These are phyloP conservation scores for Geosiphon pyriformis DNA, from an alignment of 192 early-diverging fungal species.

Conservation along the genomic window DNA sequence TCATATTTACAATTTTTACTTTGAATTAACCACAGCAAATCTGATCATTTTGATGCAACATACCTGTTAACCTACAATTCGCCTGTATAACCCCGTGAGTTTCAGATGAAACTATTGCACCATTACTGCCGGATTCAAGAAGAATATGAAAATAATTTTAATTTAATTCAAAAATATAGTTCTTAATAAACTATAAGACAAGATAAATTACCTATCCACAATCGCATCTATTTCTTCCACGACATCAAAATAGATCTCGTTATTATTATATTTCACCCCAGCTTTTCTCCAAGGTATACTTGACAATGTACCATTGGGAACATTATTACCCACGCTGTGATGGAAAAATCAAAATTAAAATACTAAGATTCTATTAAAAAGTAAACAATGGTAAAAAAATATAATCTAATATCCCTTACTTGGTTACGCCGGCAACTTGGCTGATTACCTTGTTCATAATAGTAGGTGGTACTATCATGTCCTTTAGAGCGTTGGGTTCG, in stretches of 20 bases:
- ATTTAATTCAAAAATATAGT: neutral
- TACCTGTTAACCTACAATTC: conserved; percentile 74
- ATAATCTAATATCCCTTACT: conserved; percentile 4
- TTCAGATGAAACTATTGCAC: conserved; percentile 66
- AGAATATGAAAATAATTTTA: neutral
- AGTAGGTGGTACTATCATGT: conserved; percentile 81
- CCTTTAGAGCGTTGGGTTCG: conserved; percentile 76
- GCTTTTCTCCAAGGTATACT: conserved; percentile 82
- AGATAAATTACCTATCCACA: conserved; percentile 53
- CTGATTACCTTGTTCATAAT: conserved; percentile 82
- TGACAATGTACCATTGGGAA: conserved; percentile 57
- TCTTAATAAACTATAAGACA: too few relatives aligned
- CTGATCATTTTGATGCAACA: neutral
- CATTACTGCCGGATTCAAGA: conserved; percentile 39
- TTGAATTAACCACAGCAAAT: too few relatives aligned
- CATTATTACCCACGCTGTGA: conserved; percentile 52
- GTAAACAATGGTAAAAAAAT: neutral
- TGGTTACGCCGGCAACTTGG: conserved; percentile 58
- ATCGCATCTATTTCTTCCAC: conserved; percentile 85
- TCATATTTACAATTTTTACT: too few relatives aligned
- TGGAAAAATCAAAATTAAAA: neutral
- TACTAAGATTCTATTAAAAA: conserved; percentile 3
- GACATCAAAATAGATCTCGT: conserved; percentile 94
- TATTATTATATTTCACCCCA: conserved; percentile 82
- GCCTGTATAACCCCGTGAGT: conserved; percentile 76